Percentiles rank a stretch among this genome's conserved stretches.
These are phyloP conservation scores for Tulasnella sp. DNA, from an alignment of 768 basidiomycete species.

Conservation along the genomic window DNA sequence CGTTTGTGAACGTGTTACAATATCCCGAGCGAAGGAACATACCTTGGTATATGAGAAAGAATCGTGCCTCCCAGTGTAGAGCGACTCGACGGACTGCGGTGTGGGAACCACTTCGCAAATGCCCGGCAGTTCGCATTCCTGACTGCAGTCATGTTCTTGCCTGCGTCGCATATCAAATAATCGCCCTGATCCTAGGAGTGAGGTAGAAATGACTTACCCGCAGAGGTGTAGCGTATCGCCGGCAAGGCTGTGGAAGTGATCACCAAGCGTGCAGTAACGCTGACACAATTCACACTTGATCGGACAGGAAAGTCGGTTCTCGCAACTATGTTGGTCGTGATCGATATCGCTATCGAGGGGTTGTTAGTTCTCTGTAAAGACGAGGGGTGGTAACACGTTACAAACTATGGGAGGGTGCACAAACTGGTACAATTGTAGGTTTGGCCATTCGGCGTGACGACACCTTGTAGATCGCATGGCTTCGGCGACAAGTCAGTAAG, in stretches of 20 bases:
- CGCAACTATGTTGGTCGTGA: conserved; percentile 40
- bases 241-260: conserved; percentile 44
- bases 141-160: conserved; percentile 39
- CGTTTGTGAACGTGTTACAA: not conserved
- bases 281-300: conserved; percentile 43
- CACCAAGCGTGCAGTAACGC: conserved; percentile 35
- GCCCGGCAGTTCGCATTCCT: conserved; percentile 34
- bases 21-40: not conserved
- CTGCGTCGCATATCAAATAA: conserved; percentile 20
- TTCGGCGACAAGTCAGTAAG: conserved; percentile 19
- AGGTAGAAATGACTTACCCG: conserved; percentile 31
- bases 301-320: conserved; percentile 39
- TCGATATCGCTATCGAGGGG: conserved; percentile 30
- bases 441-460: conserved; percentile 23
- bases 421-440: conserved; percentile 33
- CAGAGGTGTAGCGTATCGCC: conserved; percentile 37
- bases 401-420: conserved; percentile 25
- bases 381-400: not conserved
- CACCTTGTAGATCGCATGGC: conserved; percentile 33
- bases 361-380: not conserved
- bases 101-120: conserved; percentile 47
- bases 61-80: conserved; percentile 46
- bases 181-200: not conserved
- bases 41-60: conserved; percentile 57
- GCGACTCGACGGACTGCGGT: conserved; percentile 48